A percentile compares a stretch with the other conserved stretches of the same genome.
phyloP scores from a whole-genome alignment of 2,329 filamentous ascomycete species.

The Fusarium mangiferae region DNA sequence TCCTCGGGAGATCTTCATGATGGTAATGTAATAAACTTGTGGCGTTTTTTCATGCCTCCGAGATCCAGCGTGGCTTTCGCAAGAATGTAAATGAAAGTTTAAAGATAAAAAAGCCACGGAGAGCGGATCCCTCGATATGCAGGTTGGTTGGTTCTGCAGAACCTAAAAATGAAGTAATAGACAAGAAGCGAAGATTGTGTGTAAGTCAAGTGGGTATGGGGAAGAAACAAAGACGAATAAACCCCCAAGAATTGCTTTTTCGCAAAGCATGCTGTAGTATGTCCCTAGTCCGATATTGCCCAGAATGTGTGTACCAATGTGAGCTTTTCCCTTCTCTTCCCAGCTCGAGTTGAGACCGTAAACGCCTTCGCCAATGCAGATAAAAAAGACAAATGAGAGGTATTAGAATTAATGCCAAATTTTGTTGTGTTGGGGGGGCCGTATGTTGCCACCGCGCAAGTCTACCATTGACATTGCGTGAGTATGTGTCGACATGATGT shows the following conservation, averaged over 20 bases:
- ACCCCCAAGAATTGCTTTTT: constrained; percentile 13
- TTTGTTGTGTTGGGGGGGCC: constrained; percentile 3
- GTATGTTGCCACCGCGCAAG: constrained; percentile 20
- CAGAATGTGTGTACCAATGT: not conserved
- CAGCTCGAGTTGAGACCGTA: constrained; percentile 8
- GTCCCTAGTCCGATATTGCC: constrained; percentile 1
- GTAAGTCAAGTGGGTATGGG: constrained; percentile 18
- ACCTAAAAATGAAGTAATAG: constrained; percentile 8
- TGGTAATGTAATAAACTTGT: constrained; percentile 22
- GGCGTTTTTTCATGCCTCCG: constrained; percentile 6
- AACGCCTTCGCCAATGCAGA: constrained; percentile 40
- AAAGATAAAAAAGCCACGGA: constrained; percentile 21
- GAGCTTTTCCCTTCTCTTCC: constrained; percentile 16
- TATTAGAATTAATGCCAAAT: constrained; percentile 36
- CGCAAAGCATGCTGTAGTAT: constrained; percentile 6
- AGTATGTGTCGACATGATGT: constrained; percentile 16
- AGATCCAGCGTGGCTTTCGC: constrained; percentile 22
- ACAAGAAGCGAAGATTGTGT: constrained; percentile 20
- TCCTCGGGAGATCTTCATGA: constrained; percentile 25
- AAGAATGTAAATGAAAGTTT: constrained; percentile 35
- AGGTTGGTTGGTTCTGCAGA: constrained; percentile 13
- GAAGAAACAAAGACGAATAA: not conserved
- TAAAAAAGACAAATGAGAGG: constrained; percentile 4
- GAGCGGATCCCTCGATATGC: constrained; percentile 10
- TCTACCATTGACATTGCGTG: constrained; percentile 4